Conservation (phyloP, 1,139 yeast species). For the Sugiyamaella novakii region DNA sequence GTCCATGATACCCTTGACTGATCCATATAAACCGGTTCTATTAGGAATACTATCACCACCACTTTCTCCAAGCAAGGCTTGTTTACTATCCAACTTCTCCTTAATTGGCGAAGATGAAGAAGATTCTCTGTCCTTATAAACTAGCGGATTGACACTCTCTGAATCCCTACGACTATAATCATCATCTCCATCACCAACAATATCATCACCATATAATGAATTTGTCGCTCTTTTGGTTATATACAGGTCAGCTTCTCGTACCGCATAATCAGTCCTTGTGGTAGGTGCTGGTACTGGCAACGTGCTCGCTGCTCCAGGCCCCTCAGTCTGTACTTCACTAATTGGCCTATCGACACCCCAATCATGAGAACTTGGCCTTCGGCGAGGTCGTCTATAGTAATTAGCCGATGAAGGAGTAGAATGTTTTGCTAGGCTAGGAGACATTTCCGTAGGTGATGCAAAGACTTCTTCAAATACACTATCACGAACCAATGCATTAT, state of each 20-base stretch:
- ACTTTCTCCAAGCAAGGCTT: background rate
- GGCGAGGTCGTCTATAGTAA: constrained; percentile 37
- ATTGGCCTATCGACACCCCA: constrained; percentile 26
- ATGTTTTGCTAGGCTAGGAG: constrained; percentile 21
- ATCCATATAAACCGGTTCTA: constrained; percentile 13
- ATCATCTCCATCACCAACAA: constrained; percentile 19
- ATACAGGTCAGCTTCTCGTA: constrained; percentile 43
- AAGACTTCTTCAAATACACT: constrained; percentile 28
- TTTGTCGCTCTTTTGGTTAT: constrained; percentile 30
- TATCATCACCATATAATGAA: constrained; percentile 21
- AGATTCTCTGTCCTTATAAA: constrained; percentile 7
- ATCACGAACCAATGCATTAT: constrained; percentile 19
- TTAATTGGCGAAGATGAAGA: constrained; percentile 8
- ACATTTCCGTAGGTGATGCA: constrained; percentile 31
- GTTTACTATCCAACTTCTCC: constrained; percentile 4
- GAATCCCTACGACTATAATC: constrained; percentile 21
- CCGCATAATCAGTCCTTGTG: constrained; percentile 39
- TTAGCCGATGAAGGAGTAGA: constrained; percentile 22
- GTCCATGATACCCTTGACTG: constrained; percentile 21
- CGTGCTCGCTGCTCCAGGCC: constrained; percentile 4
- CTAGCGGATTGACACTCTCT: constrained; percentile 23
- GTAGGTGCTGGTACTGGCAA: background rate
- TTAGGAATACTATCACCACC: background rate
- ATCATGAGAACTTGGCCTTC: constrained; percentile 35
- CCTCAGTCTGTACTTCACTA: constrained; percentile 18